Evolutionary conservation across 306 rosid species (phyloP).

Genomic region (Sindora glabra): DNA sequence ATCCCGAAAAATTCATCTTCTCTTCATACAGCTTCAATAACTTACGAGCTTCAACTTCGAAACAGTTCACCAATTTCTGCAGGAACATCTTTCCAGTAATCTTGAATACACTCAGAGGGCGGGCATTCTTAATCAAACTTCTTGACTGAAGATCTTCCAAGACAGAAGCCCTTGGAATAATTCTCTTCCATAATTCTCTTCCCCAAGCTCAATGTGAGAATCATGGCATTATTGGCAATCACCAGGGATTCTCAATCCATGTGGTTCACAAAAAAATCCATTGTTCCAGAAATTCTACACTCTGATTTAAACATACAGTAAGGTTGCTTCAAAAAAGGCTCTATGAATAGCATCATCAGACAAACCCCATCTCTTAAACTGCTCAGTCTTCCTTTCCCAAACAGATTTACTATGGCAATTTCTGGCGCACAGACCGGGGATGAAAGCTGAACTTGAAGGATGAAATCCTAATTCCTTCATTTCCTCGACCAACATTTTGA

Average conservation of each 20-base stretch:
- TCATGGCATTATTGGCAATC: neutral
- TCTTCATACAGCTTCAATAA: slow-evolving; percentile 13
- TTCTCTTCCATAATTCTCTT: slow-evolving; percentile 47
- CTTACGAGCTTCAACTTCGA: neutral
- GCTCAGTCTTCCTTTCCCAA: slow-evolving; percentile 17
- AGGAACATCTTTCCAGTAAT: neutral
- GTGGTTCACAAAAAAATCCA: slow-evolving; percentile 20
- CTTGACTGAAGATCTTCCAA: neutral
- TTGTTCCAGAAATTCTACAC: slow-evolving; percentile 5
- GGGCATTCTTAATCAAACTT: neutral
- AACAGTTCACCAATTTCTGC: slow-evolving; percentile 1
- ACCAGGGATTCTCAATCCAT: slow-evolving; percentile 17
- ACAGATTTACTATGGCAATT: neutral
- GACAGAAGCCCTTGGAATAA: slow-evolving; percentile 28
- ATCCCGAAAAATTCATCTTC: neutral
- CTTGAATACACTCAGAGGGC: neutral
- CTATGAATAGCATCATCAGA: slow-evolving; percentile 8
- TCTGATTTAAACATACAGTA: slow-evolving; percentile 19
- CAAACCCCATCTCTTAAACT: slow-evolving; percentile 26
- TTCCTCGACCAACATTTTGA: slow-evolving; percentile 3
- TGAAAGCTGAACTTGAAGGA: slow-evolving; percentile 2
- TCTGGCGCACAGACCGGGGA: slow-evolving; percentile 1
- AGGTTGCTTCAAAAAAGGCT: slow-evolving; percentile 18
- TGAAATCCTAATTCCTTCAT: slow-evolving; percentile 19
- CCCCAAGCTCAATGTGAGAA: slow-evolving; percentile 16